Evolutionary conservation across 441 rosid species (phyloP).

Genomic region (Pelargonium fulgidum): DNA sequence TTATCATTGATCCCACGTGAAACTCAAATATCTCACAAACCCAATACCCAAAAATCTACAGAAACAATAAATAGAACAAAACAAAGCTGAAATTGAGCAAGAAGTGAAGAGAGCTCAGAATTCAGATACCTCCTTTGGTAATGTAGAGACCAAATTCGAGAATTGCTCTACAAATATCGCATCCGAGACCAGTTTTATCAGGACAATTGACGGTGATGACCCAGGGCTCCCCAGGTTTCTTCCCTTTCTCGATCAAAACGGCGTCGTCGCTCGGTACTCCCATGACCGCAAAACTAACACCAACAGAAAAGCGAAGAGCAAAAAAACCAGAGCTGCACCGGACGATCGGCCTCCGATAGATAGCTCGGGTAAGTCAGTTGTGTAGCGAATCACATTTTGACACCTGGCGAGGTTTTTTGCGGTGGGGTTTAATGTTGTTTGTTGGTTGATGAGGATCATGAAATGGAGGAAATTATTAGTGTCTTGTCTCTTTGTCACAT

Average conservation of each 20-base stretch:
- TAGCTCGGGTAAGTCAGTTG: background rate
- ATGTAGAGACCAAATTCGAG: constrained; percentile 75
- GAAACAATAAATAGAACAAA: no score
- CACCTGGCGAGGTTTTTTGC: no score
- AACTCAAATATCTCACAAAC: background rate
- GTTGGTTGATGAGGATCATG: no score
- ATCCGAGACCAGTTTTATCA: constrained; percentile 61
- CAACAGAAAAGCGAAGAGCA: background rate
- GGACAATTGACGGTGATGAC: constrained; percentile 79
- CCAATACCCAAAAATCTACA: background rate
- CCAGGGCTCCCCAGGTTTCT: constrained; percentile 53
- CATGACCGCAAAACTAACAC: constrained; percentile 23
- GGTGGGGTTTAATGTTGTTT: no score
- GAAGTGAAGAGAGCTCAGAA: background rate
- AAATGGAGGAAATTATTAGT: no score
- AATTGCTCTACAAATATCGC: constrained; percentile 57
- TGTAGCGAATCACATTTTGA: no score
- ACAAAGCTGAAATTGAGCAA: background rate
- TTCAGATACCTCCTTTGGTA: constrained; percentile 56
- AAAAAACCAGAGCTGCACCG: background rate
- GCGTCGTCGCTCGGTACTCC: constrained; percentile 47
- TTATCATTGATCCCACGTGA: no score
- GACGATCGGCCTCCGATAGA: background rate
- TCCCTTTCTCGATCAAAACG: constrained; percentile 54
- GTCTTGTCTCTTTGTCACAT: no score